These are phyloP conservation scores for Fusarium sp. DNA, from an alignment of 2,329 filamentous ascomycete genomes.

Conservation along the genomic window DNA sequence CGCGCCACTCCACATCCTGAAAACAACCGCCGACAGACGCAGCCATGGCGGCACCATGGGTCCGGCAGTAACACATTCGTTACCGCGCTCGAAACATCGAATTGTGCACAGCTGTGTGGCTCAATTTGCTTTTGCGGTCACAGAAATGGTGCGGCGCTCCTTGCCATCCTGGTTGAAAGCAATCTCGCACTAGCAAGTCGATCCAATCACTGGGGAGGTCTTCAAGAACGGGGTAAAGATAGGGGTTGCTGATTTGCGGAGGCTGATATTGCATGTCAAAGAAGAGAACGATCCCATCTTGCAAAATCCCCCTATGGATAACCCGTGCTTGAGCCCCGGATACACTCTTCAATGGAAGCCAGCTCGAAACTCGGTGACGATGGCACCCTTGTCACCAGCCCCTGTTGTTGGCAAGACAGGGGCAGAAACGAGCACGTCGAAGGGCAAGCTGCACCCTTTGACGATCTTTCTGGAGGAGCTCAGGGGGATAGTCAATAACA, in stretches of 20 bases:
- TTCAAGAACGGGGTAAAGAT: slow-evolving; percentile 7
- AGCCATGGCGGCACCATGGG: not conserved
- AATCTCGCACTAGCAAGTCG: slow-evolving; percentile 2
- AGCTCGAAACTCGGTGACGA: not conserved
- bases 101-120: not conserved
- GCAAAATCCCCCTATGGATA: not conserved
- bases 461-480: slow-evolving; percentile 15
- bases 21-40: not conserved
- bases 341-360: not conserved
- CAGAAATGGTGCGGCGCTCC: slow-evolving; percentile 16
- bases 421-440: slow-evolving; percentile 1
- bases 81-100: not conserved
- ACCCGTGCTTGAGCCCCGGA: not conserved
- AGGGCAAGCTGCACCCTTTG: slow-evolving; percentile 8
- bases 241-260: slow-evolving; percentile 12
- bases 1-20: not conserved
- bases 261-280: not conserved
- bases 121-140: slow-evolving; percentile 15
- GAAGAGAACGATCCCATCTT: not conserved
- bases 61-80: not conserved
- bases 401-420: not conserved
- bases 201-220: slow-evolving; percentile 7
- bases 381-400: not conserved
- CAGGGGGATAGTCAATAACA: slow-evolving; percentile 6
- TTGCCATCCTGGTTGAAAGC: slow-evolving; percentile 20